Percentiles rank a stretch among this genome's conserved stretches.
These are phyloP conservation scores for Aspergillaceae sp. DNA, from an alignment of 2,329 filamentous ascomycete species.

Conservation along the genomic window DNA sequence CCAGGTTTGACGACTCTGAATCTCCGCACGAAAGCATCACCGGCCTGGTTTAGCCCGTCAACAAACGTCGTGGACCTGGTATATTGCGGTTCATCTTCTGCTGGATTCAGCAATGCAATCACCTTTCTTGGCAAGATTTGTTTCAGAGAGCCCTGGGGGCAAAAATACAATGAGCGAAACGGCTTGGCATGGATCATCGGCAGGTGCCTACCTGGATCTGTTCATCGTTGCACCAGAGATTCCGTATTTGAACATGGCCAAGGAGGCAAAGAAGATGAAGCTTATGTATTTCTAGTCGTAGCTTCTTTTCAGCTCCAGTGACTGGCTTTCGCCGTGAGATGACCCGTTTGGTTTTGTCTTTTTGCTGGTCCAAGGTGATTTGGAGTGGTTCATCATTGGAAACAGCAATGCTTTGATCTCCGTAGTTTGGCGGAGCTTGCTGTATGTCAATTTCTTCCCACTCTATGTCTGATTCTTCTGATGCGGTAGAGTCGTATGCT, in stretches of 20 bases:
- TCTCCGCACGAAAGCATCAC: slow-evolving; percentile 57
- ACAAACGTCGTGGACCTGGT: slow-evolving; percentile 67
- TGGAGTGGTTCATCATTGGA: slow-evolving; percentile 21
- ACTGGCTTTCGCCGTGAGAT: slow-evolving; percentile 42
- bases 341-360: slow-evolving; percentile 16
- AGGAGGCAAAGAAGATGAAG: slow-evolving; percentile 76
- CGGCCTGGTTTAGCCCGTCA: slow-evolving; percentile 64
- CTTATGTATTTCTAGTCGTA: slow-evolving; percentile 73
- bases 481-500: slow-evolving; percentile 34
- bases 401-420: slow-evolving; percentile 9
- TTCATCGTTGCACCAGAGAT: slow-evolving; percentile 78
- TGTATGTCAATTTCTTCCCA: slow-evolving; percentile 54
- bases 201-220: slow-evolving; percentile 49
- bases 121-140: slow-evolving; percentile 58
- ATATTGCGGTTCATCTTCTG: slow-evolving; percentile 61
- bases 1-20: slow-evolving; percentile 67
- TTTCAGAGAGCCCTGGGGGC: slow-evolving; percentile 42
- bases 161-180: slow-evolving; percentile 7
- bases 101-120: slow-evolving; percentile 59
- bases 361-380: slow-evolving; percentile 30
- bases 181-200: neutral
- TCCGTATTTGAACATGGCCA: slow-evolving; percentile 66
- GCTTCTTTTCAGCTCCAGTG: slow-evolving; percentile 49
- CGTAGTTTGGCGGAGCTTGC: slow-evolving; percentile 17
- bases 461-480: slow-evolving; percentile 53